Evolutionary conservation across 495 filamentous ascomycete genomes (phyloP).

Genomic region (Pseudotulostoma volvatum): DNA sequence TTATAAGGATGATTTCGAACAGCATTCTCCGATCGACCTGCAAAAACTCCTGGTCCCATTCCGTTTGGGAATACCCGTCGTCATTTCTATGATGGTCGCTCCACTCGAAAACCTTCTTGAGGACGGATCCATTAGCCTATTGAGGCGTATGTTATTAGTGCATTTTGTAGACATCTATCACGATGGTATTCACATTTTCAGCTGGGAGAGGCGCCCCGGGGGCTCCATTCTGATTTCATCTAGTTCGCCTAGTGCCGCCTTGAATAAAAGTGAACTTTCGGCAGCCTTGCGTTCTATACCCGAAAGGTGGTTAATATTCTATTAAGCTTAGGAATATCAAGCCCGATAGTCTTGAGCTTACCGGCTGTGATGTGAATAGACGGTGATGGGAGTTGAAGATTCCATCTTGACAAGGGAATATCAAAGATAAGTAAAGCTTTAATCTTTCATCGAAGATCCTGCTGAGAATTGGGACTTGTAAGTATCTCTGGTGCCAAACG

Average conservation of each 20-base stretch:
- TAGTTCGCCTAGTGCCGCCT: constrained; percentile 93
- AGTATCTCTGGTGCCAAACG: no score
- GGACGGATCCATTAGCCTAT: constrained; percentile 81
- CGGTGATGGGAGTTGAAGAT: constrained; percentile 21
- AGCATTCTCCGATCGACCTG: constrained; percentile 99
- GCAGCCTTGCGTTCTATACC: constrained; percentile 60
- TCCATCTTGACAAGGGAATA: no score
- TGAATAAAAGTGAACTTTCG: constrained; percentile 86
- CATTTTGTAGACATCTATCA: no score
- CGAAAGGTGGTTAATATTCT: constrained; percentile 7
- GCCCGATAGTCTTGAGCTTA: no score
- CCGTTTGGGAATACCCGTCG: constrained; percentile 63
- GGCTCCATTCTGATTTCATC: constrained; percentile 47
- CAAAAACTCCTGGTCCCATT: constrained; percentile 99
- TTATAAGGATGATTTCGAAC: constrained; percentile 93
- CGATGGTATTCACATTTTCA: constrained; percentile 65
- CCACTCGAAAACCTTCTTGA: constrained; percentile 95
- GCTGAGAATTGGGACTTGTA: no score
- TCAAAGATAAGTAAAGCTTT: no score
- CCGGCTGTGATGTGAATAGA: constrained; percentile 35
- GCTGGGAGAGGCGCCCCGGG: constrained; percentile 77
- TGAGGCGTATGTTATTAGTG: constrained; percentile 1
- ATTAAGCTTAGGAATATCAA: no score
- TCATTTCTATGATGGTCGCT: constrained; percentile 87
- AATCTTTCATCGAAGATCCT: no score